Conservation (phyloP, 208 protist genomes). For the Acanthamoeba sp. region DNA sequence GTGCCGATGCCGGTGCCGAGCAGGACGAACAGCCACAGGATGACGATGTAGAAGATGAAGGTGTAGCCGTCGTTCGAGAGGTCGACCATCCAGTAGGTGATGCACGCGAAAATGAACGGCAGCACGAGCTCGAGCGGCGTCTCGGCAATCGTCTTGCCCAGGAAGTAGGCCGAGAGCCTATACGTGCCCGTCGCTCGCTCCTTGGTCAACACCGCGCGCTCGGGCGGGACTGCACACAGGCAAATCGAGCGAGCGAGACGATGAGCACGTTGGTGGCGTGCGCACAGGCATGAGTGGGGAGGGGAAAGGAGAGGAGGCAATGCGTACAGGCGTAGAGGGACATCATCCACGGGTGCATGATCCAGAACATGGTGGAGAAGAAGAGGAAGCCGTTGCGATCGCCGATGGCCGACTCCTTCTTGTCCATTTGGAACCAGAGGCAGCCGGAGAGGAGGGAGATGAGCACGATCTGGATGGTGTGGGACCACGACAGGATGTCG, state of each 20-base stretch:
- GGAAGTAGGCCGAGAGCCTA: conserved; percentile 79
- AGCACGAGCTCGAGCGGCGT: conserved; percentile 76
- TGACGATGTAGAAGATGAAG: conserved; percentile 75
- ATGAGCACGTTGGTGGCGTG: neutral
- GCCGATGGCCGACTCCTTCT: conserved; percentile 75
- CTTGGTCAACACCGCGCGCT: conserved; percentile 78
- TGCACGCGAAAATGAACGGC: conserved; percentile 80
- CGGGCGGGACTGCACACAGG: conserved; percentile 39
- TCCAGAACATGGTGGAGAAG: conserved; percentile 81
- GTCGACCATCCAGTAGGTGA: conserved; percentile 81
- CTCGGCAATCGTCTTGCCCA: conserved; percentile 82
- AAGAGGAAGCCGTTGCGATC: conserved; percentile 81
- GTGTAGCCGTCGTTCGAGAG: conserved; percentile 68
- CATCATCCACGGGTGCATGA: conserved; percentile 72
- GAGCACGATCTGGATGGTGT: conserved; percentile 73
- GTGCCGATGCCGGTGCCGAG: conserved; percentile 76
- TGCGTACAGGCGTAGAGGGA: conserved; percentile 65
- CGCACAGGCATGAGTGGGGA: no score
- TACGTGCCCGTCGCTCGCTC: conserved; percentile 76
- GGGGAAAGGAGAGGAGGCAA: neutral
- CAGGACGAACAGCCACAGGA: conserved; percentile 71
- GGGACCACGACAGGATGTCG: conserved; percentile 73
- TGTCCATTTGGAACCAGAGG: conserved; percentile 82
- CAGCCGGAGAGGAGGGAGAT: conserved; percentile 75
- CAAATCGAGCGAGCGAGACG: neutral